Evolutionary conservation across 2,329 filamentous ascomycete species (phyloP).

Genomic region (Epicoccum sorghinum): DNA sequence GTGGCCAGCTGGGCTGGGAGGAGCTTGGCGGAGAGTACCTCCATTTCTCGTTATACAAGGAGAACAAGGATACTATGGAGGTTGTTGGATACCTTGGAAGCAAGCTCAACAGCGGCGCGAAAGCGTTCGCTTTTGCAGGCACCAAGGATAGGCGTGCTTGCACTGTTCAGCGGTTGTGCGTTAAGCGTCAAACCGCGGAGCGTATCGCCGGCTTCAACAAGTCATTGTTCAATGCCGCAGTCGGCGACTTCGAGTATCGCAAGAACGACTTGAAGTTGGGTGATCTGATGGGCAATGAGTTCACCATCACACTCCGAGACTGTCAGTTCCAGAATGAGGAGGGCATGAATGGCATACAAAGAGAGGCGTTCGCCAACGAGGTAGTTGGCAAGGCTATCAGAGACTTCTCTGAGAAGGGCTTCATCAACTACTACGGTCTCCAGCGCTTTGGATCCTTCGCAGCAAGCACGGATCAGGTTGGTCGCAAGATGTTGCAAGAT

Average conservation of each 20-base stretch:
- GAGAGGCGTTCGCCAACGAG: constrained; percentile 54
- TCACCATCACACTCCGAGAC: constrained; percentile 88
- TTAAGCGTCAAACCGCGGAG: constrained; percentile 64
- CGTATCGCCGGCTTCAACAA: constrained; percentile 69
- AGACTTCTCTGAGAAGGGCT: constrained; percentile 75
- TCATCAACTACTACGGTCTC: constrained; percentile 98
- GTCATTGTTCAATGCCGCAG: constrained; percentile 63
- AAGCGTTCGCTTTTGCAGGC: constrained; percentile 79
- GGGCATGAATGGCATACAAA: constrained; percentile 40
- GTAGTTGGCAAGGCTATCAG: constrained; percentile 66
- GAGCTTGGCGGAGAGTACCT: constrained; percentile 79
- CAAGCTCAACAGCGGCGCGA: constrained; percentile 70
- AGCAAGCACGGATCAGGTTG: constrained; percentile 83
- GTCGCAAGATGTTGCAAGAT: constrained; percentile 80
- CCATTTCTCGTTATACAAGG: constrained; percentile 93
- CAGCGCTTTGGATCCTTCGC: constrained; percentile 92
- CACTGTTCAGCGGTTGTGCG: constrained; percentile 81
- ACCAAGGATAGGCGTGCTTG: constrained; percentile 91
- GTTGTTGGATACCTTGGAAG: constrained; percentile 78
- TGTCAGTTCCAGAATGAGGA: constrained; percentile 66
- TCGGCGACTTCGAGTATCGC: constrained; percentile 84
- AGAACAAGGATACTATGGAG: constrained; percentile 97
- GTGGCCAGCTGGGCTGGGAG: constrained; percentile 60
- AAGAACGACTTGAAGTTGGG: constrained; percentile 77
- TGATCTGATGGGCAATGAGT: constrained; percentile 87